These are phyloP conservation scores for Helicocarpus griseus DNA, from an alignment of 2,329 filamentous ascomycete genomes.

Conservation along the genomic window DNA sequence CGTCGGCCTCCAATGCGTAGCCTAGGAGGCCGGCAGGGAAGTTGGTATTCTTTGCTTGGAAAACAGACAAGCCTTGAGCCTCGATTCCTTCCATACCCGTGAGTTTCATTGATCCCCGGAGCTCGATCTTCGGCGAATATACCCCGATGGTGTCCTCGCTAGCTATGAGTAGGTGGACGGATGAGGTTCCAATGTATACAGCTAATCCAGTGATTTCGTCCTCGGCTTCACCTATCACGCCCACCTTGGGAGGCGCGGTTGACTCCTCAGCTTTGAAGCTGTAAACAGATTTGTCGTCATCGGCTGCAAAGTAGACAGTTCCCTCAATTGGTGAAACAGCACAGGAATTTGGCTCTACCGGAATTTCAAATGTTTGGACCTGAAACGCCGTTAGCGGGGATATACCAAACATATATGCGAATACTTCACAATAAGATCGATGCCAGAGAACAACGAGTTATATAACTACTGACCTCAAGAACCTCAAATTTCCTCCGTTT, in stretches of 20 bases:
- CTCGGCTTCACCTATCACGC: slow-evolving; percentile 26
- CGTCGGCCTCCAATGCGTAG: slow-evolving; percentile 34
- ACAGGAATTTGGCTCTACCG: slow-evolving; percentile 37
- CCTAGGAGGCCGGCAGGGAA: slow-evolving; percentile 33
- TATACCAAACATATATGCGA: not conserved
- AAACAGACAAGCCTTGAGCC: slow-evolving; percentile 33
- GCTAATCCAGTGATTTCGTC: slow-evolving; percentile 35
- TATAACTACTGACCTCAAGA: slow-evolving; percentile 25
- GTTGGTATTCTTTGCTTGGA: slow-evolving; percentile 26
- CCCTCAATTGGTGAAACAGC: slow-evolving; percentile 29
- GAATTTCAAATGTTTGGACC: slow-evolving; percentile 33
- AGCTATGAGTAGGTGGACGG: slow-evolving; percentile 36
- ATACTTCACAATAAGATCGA: no score
- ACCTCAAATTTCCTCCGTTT: slow-evolving; percentile 22
- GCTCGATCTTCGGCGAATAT: slow-evolving; percentile 28
- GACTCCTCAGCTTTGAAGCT: slow-evolving; percentile 32
- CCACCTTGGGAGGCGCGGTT: slow-evolving; percentile 27
- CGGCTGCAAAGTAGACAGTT: slow-evolving; percentile 34
- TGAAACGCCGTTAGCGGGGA: not conserved
- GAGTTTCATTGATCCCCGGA: slow-evolving; percentile 29
- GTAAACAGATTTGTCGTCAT: slow-evolving; percentile 29
- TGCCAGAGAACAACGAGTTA: not conserved
- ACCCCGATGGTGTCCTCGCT: slow-evolving; percentile 30
- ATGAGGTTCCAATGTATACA: slow-evolving; percentile 28
- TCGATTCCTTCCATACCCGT: slow-evolving; percentile 34